phyloP scores from a whole-genome alignment of 2,329 filamentous ascomycete genomes.

The Hypoxylon sp. region DNA sequence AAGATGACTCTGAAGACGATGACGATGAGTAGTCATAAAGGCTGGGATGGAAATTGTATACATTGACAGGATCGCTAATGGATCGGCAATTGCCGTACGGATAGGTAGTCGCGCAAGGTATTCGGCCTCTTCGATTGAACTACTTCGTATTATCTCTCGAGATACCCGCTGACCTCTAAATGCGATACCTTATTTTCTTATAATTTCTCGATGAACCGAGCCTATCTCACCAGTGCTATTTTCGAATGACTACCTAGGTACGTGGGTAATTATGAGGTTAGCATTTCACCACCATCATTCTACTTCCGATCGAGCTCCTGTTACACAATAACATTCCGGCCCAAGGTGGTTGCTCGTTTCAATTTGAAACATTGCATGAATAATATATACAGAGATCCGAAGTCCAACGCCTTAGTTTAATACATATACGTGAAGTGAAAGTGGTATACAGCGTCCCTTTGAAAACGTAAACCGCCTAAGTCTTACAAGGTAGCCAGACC shows the following conservation, averaged over 20 bases:
- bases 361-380: not conserved
- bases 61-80: constrained; percentile 13
- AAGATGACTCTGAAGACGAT: constrained; percentile 44
- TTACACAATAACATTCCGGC: not conserved
- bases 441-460: not conserved
- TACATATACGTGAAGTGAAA: constrained; percentile 32
- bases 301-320: not conserved
- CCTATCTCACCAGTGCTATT: not conserved
- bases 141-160: constrained; percentile 4
- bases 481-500: constrained; percentile 41
- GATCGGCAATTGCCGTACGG: constrained; percentile 3
- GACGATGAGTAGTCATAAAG: constrained; percentile 21
- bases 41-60: not conserved
- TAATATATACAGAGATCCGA: constrained; percentile 22
- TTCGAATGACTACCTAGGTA: not conserved
- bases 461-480: not conserved
- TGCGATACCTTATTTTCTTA: not conserved
- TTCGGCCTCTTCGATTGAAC: not conserved
- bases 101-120: not conserved
- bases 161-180: constrained; percentile 22
- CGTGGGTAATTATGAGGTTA: not conserved
- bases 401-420: not conserved
- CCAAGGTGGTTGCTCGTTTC: not conserved
- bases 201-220: not conserved
- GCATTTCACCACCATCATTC: not conserved